Base-by-base conservation (phyloP, 2,329 filamentous ascomycete species). In the Magnaporthiopsis poae region DNA sequence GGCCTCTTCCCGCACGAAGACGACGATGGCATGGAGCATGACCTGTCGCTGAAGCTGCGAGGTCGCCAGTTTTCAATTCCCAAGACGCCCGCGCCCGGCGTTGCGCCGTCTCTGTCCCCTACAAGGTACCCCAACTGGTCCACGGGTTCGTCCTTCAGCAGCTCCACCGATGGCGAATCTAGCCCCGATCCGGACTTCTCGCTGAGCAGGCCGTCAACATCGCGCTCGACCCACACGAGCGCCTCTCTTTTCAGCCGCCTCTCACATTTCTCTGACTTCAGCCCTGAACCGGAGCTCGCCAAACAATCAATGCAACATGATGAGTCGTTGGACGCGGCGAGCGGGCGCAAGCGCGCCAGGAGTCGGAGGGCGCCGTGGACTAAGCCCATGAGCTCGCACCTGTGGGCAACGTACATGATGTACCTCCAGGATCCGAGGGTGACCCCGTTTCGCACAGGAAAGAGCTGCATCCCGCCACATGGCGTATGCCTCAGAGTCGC, bases 401-500 rank as follows among this genome's bases (percentile, higher is more conserved):
- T 90, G 12, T 90, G 87, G 87, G 81, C 84, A 5, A 88, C 84
- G 0, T 90, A 88, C 72, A 77, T 84, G 67, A 77, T 87, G 65
- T 90, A 89, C 71, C 77, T 89, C 60, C 84, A 88, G 72, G 87
- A 90, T 70, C 86, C 87, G 62, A 86, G 85, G 63, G 86, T 89
- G 2, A 90, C 87, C 0, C 87, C 87, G 0, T 86, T 90, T 68
- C 82, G 85, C 65, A 80, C 88, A 66, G 83, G 86, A 68, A 87
- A 86, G 71, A 86, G 84, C 71, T 82, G 83, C 67, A 82, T 89
- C 33, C 87, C 87, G 9, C 87, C 87, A 3, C 80, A 86, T 61
- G 87, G 87, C 21, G 86, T 89, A 12, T 88, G 86, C 71, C 74
- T 83, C 71, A 84, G 87, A 62, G 87, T 90, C 59, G 84, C 87